These are phyloP conservation scores for Boehmeria nivea DNA, from an alignment of 306 rosid genomes.

Conservation along the genomic window DNA sequence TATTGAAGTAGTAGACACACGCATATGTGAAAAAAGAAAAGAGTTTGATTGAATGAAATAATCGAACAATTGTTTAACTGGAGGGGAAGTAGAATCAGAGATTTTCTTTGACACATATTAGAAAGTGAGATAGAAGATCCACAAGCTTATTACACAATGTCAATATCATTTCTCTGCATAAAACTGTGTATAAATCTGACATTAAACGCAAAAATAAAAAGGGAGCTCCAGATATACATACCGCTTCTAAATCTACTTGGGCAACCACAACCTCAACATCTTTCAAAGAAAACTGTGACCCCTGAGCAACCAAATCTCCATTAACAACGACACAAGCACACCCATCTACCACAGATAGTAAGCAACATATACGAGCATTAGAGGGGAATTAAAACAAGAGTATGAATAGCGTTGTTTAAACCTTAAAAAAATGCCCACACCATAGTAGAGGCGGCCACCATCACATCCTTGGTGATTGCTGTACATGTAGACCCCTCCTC, in stretches of 20 bases:
- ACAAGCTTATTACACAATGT: neutral
- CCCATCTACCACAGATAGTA: slow-evolving; percentile 58
- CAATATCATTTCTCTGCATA: neutral
- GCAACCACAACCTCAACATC: slow-evolving; percentile 86
- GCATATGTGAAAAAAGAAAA: no score
- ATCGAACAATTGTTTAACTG: no score
- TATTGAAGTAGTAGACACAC: neutral
- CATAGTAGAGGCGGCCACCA: slow-evolving; percentile 94
- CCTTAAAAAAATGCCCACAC: slow-evolving; percentile 30
- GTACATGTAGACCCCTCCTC: slow-evolving; percentile 94
- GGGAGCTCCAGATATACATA: slow-evolving; percentile 33
- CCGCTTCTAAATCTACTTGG: slow-evolving; percentile 89
- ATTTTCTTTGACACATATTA: no score
- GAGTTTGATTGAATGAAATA: no score
- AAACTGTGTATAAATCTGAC: neutral
- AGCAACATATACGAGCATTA: neutral
- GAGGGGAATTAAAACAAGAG: no score
- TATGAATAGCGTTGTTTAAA: no score
- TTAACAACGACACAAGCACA: slow-evolving; percentile 82
- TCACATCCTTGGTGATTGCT: slow-evolving; percentile 97
- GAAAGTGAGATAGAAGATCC: no score
- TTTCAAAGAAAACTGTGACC: slow-evolving; percentile 90
- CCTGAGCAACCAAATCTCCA: slow-evolving; percentile 89
- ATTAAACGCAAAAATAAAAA: slow-evolving; percentile 6
- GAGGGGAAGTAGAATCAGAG: no score